Evolutionary conservation across 78 protist species (phyloP).

Genomic region (Anaeramoeba flamelloides): DNA sequence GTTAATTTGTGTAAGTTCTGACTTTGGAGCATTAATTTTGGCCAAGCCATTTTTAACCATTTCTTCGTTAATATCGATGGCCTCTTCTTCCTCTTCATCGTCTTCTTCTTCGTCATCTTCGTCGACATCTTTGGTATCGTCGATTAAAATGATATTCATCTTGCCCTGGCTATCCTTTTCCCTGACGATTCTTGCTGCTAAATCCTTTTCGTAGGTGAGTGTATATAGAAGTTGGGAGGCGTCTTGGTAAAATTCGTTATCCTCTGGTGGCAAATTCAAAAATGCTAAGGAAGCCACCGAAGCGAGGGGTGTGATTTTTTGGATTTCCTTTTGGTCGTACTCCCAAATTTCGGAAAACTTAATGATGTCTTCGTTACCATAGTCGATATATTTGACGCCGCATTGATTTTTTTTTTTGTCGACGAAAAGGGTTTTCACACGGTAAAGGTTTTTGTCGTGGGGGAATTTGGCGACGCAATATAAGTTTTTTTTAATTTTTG

Average conservation of each 20-base stretch:
- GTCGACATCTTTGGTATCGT: neutral
- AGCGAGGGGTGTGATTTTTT: neutral
- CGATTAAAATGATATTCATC: neutral
- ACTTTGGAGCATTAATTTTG: neutral
- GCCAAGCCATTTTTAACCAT: neutral
- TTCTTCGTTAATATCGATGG: neutral
- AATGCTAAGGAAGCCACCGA: neutral
- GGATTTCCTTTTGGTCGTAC: neutral
- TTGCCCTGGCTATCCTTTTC: neutral
- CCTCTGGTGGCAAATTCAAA: neutral
- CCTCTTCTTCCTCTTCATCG: neutral
- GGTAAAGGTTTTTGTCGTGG: neutral
- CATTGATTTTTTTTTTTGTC: neutral
- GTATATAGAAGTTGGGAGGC: neutral
- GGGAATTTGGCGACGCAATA: neutral
- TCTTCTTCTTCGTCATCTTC: neutral
- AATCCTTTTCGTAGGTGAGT: neutral
- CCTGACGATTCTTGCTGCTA: neutral
- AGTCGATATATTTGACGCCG: neutral
- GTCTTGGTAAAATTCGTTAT: neutral
- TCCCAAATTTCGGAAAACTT: neutral
- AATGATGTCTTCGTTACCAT: neutral
- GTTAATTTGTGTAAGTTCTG: neutral
- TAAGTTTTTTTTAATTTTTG: neutral
- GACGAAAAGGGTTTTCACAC: neutral